Percentiles rank a stretch among this genome's conserved stretches.
Evolutionary conservation across 2,329 filamentous ascomycete species (phyloP).

Genomic region (Aspergillus luchuensis): DNA sequence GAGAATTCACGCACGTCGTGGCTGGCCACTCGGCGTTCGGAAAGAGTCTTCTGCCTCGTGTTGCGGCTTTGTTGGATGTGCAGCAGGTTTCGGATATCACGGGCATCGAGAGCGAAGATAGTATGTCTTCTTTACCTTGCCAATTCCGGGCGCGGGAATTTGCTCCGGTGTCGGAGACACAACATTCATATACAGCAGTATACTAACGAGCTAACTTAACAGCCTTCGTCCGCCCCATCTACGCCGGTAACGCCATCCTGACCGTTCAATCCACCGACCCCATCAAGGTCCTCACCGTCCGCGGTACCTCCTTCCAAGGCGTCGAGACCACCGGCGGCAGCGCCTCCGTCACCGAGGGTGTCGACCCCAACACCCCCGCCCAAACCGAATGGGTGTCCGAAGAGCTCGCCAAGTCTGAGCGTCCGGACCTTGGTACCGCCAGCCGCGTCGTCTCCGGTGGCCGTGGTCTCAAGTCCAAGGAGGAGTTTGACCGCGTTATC

Average conservation of each 20-base stretch:
- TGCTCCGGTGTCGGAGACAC: slow-evolving; percentile 6
- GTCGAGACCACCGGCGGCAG: slow-evolving; percentile 71
- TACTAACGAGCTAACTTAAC: background rate
- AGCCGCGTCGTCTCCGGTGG: slow-evolving; percentile 88
- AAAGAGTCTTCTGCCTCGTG: slow-evolving; percentile 89
- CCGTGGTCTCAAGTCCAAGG: slow-evolving; percentile 93
- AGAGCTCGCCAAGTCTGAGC: slow-evolving; percentile 87
- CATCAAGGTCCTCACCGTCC: slow-evolving; percentile 87
- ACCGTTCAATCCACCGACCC: slow-evolving; percentile 88
- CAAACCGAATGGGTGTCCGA: slow-evolving; percentile 90
- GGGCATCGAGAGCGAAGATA: slow-evolving; percentile 82
- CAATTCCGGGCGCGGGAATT: background rate
- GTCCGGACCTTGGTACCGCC: slow-evolving; percentile 90
- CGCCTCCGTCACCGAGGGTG: slow-evolving; percentile 75
- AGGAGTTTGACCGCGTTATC: slow-evolving; percentile 94
- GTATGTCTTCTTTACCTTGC: slow-evolving; percentile 42
- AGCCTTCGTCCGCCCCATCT: slow-evolving; percentile 93
- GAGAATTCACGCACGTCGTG: slow-evolving; percentile 88
- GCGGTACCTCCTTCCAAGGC: slow-evolving; percentile 86
- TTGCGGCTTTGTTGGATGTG: slow-evolving; percentile 85
- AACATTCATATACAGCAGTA: background rate
- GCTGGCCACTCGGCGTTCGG: slow-evolving; percentile 93
- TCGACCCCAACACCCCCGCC: slow-evolving; percentile 75
- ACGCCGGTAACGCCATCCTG: slow-evolving; percentile 94
- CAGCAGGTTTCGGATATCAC: slow-evolving; percentile 95